Conservation (phyloP, 148 eudicot genomes). For the Rhododendron ovatum region DNA sequence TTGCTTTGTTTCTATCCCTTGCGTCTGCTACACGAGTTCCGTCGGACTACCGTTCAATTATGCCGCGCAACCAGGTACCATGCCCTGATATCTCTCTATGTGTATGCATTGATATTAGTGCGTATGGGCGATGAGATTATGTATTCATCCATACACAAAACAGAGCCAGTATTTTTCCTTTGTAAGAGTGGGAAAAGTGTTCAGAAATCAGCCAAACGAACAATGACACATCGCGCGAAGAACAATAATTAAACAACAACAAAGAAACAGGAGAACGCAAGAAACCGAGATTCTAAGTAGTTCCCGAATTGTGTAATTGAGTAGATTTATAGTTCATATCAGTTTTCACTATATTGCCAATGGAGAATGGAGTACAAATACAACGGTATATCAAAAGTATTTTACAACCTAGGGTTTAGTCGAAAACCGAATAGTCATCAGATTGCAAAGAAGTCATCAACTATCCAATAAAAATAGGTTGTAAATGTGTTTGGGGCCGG, state of each 20-base stretch:
- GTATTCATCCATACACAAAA: neutral
- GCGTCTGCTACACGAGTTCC: neutral
- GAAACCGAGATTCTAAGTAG: neutral
- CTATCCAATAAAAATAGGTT: no score
- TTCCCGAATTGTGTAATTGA: neutral
- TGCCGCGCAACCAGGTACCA: neutral
- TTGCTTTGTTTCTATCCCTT: neutral
- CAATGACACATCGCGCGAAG: neutral
- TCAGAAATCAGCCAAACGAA: neutral
- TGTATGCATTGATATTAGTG: neutral
- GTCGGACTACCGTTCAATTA: neutral
- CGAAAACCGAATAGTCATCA: neutral
- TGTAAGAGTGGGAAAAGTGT: neutral
- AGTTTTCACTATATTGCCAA: no score
- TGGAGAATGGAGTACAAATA: neutral
- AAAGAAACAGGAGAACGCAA: no score
- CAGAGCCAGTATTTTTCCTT: no score
- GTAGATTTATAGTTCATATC: no score
- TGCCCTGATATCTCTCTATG: neutral
- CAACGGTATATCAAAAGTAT: neutral
- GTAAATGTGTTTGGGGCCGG: no score
- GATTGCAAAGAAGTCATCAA: neutral
- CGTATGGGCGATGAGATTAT: neutral
- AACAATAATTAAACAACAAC: neutral
- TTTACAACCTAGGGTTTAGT: neutral